These are phyloP conservation scores for Colletotrichum falcatum DNA, from an alignment of 2,329 filamentous ascomycete species.

Conservation along the genomic window DNA sequence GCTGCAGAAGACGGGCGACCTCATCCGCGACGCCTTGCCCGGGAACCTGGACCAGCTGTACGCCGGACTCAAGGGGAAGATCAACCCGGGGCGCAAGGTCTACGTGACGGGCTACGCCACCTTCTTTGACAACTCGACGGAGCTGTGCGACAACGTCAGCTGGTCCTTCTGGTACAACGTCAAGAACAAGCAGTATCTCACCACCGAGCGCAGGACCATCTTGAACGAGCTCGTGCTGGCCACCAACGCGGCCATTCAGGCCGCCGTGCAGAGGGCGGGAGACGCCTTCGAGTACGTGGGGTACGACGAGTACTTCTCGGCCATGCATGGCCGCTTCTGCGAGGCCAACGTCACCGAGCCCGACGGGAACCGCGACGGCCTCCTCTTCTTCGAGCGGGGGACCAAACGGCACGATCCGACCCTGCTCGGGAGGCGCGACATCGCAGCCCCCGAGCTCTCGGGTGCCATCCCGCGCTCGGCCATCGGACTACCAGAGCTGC, in stretches of 20 bases:
- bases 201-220: background rate
- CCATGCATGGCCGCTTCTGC: conserved; percentile 3
- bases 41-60: conserved; percentile 47
- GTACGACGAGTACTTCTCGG: background rate
- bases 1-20: conserved; percentile 45
- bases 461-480: too few species aligned
- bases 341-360: background rate
- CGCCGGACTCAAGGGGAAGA: conserved; percentile 45
- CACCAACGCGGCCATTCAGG: background rate
- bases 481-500: too few species aligned
- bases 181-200: background rate
- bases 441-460: background rate
- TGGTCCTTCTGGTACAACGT: background rate
- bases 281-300: background rate
- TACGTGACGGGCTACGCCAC: conserved; percentile 48
- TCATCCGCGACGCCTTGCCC: conserved; percentile 43
- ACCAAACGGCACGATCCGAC: background rate
- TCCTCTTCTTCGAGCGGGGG: background rate
- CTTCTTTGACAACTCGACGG: conserved; percentile 48
- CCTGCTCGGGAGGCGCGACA: background rate
- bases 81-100: conserved; percentile 47
- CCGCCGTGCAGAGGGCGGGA: conserved; percentile 3
- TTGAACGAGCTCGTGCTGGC: conserved; percentile 4
- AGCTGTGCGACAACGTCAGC: background rate
- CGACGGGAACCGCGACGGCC: background rate